These are phyloP conservation scores for Colletotrichum chlorophyti DNA, from an alignment of 2,329 filamentous ascomycete species.

Conservation along the genomic window DNA sequence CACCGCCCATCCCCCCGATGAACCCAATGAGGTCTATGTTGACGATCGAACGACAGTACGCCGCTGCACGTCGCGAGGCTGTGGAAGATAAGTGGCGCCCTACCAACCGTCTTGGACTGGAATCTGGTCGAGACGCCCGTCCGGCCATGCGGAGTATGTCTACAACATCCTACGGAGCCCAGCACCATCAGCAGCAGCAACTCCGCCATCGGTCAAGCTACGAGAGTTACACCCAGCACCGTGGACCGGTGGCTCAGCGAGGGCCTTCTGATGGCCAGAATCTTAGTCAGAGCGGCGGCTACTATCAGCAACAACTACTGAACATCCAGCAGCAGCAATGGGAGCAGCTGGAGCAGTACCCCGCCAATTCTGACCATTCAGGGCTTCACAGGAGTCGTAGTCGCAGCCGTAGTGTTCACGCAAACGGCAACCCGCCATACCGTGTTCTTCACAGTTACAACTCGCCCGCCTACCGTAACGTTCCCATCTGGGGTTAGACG, in stretches of 20 bases:
- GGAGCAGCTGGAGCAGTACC: constrained; percentile 36
- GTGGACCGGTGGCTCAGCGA: constrained; percentile 20
- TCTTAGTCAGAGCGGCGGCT: constrained; percentile 14
- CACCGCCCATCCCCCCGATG: constrained; percentile 33
- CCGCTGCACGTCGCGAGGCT: constrained; percentile 20
- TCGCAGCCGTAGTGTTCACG: constrained; percentile 18
- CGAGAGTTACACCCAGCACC: constrained; percentile 34
- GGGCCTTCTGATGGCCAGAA: constrained; percentile 20
- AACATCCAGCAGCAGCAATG: constrained; percentile 31
- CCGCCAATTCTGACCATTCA: constrained; percentile 40
- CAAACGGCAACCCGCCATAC: constrained; percentile 46
- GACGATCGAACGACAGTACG: constrained; percentile 12
- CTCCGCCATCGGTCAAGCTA: constrained; percentile 43
- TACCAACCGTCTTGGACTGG: background rate
- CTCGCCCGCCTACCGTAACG: constrained; percentile 61
- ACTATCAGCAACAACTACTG: constrained; percentile 26
- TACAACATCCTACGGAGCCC: constrained; percentile 6
- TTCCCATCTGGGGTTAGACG: constrained; percentile 61
- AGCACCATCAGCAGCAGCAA: constrained; percentile 21
- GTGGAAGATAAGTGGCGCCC: constrained; percentile 3
- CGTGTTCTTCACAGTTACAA: constrained; percentile 65
- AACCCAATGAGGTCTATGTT: constrained; percentile 29
- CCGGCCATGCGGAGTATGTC: constrained; percentile 2
- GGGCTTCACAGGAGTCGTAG: constrained; percentile 29
- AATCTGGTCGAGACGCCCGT: background rate